Evolutionary conservation across 768 basidiomycete genomes (phyloP).

Genomic region (Phaeotremella fagi): DNA sequence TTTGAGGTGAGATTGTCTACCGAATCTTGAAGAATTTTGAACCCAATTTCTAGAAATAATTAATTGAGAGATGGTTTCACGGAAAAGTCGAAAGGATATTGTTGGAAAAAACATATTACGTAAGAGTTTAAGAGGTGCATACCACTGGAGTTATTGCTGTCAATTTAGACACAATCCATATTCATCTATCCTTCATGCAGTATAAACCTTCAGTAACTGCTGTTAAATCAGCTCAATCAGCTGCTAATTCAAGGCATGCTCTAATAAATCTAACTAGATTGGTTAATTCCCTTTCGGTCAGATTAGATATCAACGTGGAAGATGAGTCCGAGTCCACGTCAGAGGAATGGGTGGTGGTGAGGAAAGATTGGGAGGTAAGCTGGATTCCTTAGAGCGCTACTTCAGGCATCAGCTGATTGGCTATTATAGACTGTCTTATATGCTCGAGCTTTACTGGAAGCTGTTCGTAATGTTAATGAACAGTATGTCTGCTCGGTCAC

Average conservation of each 20-base stretch:
- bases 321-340: constrained; percentile 12
- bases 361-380: constrained; percentile 34
- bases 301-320: constrained; percentile 3
- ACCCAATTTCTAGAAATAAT: no score
- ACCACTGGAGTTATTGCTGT: no score
- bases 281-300: constrained; percentile 26
- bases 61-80: no score
- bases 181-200: no score
- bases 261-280: constrained; percentile 36
- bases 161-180: no score
- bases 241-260: constrained; percentile 31
- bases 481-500: constrained; percentile 1
- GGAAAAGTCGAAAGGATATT: not conserved
- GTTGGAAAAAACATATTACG: not conserved
- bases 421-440: constrained; percentile 22
- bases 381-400: no score
- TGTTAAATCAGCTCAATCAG: constrained; percentile 22
- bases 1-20: no score
- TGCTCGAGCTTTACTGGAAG: constrained; percentile 22
- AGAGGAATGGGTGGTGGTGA: constrained; percentile 1
- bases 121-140: no score
- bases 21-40: no score
- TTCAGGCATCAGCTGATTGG: constrained; percentile 2
- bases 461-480: constrained; percentile 15
- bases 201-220: constrained; percentile 2